These are phyloP conservation scores for Sechiopsis laciniata DNA, from an alignment of 306 rosid genomes.

Conservation along the genomic window DNA sequence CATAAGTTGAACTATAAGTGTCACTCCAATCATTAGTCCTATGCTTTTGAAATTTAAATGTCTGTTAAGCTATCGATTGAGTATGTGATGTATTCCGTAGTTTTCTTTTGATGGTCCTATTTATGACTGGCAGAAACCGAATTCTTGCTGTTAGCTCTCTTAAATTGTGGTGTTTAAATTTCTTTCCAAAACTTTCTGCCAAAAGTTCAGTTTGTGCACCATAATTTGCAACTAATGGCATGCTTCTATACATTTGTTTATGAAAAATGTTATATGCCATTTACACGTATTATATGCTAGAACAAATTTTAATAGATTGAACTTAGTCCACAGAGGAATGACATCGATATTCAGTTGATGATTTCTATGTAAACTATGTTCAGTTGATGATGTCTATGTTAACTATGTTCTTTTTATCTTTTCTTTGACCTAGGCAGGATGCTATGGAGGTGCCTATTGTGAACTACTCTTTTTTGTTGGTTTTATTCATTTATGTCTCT, in stretches of 20 bases:
- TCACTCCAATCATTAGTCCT: background rate
- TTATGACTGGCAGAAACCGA: background rate
- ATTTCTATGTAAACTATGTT: no score
- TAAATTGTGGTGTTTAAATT: background rate
- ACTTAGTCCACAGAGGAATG: no score
- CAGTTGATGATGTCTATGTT: no score
- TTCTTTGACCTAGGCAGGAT: no score
- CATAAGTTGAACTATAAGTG: constrained; percentile 1
- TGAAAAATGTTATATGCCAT: background rate
- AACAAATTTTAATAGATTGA: no score
- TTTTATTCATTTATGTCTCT: constrained; percentile 9
- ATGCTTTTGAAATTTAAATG: background rate
- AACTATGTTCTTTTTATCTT: no score
- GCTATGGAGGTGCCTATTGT: background rate
- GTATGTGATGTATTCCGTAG: background rate
- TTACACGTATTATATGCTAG: no score
- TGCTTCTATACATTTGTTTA: background rate
- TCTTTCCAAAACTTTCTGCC: background rate
- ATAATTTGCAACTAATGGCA: background rate
- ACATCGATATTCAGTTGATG: no score
- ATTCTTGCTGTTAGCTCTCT: background rate
- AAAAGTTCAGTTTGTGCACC: background rate
- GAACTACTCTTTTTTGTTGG: background rate
- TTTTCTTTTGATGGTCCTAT: background rate
- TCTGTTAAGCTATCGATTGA: background rate